Percentiles rank a stretch among this genome's conserved stretches.
Conservation (phyloP, 805 yeast genomes). For the Candida broadrunensis region DNA sequence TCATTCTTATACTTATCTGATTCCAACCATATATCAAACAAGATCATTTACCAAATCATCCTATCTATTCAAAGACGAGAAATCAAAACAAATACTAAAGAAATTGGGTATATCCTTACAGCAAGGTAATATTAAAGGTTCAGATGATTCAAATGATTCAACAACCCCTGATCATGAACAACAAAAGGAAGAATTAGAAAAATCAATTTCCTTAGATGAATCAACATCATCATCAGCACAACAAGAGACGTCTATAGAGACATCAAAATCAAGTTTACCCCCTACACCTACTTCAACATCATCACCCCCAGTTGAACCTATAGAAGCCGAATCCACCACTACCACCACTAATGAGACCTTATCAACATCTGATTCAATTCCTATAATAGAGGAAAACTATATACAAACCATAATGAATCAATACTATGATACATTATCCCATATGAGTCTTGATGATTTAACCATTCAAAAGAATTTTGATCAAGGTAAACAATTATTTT, state of each 20-base stretch:
- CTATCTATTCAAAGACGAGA: constrained; percentile 14
- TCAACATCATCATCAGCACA: neutral
- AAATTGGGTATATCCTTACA: constrained; percentile 30
- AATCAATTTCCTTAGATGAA: neutral
- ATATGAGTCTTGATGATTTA: constrained; percentile 37
- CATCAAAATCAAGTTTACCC: neutral
- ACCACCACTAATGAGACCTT: neutral
- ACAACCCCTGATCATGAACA: neutral
- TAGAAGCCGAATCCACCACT: neutral
- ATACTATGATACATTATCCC: constrained; percentile 26
- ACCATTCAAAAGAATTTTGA: constrained; percentile 33
- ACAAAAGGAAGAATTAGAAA: neutral
- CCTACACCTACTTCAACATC: neutral
- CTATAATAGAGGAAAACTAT: neutral
- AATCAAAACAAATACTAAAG: constrained; percentile 24
- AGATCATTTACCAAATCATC: neutral
- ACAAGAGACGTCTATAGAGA: neutral
- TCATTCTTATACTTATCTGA: too few species aligned
- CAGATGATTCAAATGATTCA: neutral
- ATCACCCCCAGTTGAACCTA: neutral
- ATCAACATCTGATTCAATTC: too few species aligned
- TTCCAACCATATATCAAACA: too few species aligned
- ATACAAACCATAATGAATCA: constrained; percentile 3
- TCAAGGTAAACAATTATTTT: constrained; percentile 31
- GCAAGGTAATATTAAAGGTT: constrained; percentile 23